Percentiles rank a stretch among this genome's conserved stretches.
Evolutionary conservation across 805 yeast species (phyloP).

Genomic region (Nakazawaea ishiwadae): DNA sequence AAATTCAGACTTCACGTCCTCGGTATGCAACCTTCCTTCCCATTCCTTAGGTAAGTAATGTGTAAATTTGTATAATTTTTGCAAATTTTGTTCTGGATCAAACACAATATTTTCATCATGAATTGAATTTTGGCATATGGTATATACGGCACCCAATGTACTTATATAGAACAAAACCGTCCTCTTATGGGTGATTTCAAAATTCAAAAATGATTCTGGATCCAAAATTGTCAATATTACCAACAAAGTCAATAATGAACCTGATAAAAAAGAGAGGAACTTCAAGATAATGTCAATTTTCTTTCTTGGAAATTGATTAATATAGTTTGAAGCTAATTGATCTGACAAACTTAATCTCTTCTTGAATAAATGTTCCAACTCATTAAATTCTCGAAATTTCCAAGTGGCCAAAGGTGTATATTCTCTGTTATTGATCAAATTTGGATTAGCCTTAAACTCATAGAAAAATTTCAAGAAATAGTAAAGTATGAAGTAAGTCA

Average conservation of each 20-base stretch:
- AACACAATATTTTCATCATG: slow-evolving; percentile 64
- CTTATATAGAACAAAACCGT: slow-evolving; percentile 87
- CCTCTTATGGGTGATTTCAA: slow-evolving; percentile 78
- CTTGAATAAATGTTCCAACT: slow-evolving; percentile 82
- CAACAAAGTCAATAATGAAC: slow-evolving; percentile 85
- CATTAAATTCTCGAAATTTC: slow-evolving; percentile 93
- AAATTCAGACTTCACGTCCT: slow-evolving; percentile 78
- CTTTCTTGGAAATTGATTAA: slow-evolving; percentile 90
- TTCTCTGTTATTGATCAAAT: slow-evolving; percentile 75
- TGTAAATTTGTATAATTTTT: slow-evolving; percentile 78
- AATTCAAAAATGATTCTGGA: slow-evolving; percentile 85
- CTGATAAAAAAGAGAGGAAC: slow-evolving; percentile 70
- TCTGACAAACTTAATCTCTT: slow-evolving; percentile 73
- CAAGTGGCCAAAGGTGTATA: slow-evolving; percentile 94
- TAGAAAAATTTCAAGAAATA: slow-evolving; percentile 90
- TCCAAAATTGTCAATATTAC: slow-evolving; percentile 75
- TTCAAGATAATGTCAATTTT: slow-evolving; percentile 48
- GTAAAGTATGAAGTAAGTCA: slow-evolving; percentile 72
- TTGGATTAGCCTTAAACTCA: slow-evolving; percentile 86
- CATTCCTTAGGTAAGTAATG: slow-evolving; percentile 87
- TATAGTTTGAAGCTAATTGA: slow-evolving; percentile 75
- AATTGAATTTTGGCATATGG: slow-evolving; percentile 69
- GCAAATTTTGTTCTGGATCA: slow-evolving; percentile 86
- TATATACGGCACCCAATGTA: slow-evolving; percentile 83
- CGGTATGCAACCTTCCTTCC: slow-evolving; percentile 83